phyloP scores from a whole-genome alignment of 192 early-diverging fungal species.

The Podila epigama region DNA sequence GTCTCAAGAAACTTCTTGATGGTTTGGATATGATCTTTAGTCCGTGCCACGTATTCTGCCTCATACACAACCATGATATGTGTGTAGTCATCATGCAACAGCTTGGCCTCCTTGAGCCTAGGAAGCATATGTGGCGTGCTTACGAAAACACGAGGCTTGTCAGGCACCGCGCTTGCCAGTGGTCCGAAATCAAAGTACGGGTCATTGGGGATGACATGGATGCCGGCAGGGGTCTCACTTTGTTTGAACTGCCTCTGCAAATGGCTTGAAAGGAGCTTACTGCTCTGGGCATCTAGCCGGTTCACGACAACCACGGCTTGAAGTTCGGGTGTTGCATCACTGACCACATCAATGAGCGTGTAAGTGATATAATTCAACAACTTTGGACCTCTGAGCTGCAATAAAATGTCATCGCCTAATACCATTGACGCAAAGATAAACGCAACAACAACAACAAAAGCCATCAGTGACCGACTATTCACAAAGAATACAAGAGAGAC shows the following conservation, averaged over 20 bases:
- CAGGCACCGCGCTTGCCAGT: neutral
- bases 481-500: neutral
- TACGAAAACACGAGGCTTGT: slow-evolving; percentile 9
- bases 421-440: too few relatives aligned
- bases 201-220: slow-evolving; percentile 2
- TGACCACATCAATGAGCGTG: slow-evolving; percentile 22
- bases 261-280: slow-evolving; percentile 4
- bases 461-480: neutral
- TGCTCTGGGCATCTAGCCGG: slow-evolving; percentile 12
- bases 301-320: slow-evolving; percentile 15
- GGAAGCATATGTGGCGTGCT: slow-evolving; percentile 15
- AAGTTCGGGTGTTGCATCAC: neutral
- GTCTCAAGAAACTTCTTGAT: slow-evolving; percentile 1
- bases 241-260: slow-evolving; percentile 6
- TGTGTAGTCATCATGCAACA: neutral
- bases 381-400: slow-evolving; percentile 21
- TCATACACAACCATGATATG: slow-evolving; percentile 23
- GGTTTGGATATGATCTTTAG: neutral
- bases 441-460: neutral
- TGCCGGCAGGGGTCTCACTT: neutral
- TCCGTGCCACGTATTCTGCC: slow-evolving; percentile 27
- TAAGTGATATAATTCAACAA: slow-evolving; percentile 11
- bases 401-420: slow-evolving; percentile 20
- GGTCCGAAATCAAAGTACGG: neutral
- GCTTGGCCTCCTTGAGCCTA: slow-evolving; percentile 1